Evolutionary conservation across 2,329 filamentous ascomycete genomes (phyloP).

Genomic region (Hysterium pulicare): DNA sequence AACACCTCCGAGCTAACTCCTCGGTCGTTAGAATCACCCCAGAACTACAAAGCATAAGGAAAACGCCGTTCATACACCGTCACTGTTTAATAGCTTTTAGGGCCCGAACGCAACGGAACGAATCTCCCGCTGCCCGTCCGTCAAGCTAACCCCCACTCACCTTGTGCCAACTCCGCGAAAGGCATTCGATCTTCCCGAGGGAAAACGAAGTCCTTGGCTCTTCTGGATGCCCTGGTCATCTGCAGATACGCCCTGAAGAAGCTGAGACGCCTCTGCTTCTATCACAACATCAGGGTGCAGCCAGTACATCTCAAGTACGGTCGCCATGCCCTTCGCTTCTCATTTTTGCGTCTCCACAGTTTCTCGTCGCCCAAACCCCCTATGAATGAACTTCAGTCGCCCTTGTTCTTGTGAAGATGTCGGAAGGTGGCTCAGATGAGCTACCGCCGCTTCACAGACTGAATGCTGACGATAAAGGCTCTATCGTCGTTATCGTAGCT

Average conservation of each 20-base stretch:
- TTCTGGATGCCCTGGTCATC: too few species aligned
- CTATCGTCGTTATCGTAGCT: constrained; percentile 13
- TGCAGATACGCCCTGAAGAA: too few species aligned
- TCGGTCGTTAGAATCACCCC: too few species aligned
- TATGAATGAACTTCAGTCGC: neutral
- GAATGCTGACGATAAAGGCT: constrained; percentile 9
- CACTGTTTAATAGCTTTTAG: too few species aligned
- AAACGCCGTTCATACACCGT: too few species aligned
- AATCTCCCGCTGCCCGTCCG: too few species aligned
- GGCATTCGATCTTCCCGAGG: neutral
- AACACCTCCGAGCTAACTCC: too few species aligned
- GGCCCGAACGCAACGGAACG: too few species aligned
- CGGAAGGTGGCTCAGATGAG: neutral
- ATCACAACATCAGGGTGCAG: neutral
- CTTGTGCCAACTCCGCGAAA: neutral
- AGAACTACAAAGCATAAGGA: too few species aligned
- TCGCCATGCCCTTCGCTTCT: neutral
- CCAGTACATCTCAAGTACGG: neutral
- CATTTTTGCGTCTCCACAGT: neutral
- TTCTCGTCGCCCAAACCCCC: neutral
- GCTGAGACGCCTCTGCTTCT: neutral
- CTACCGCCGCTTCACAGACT: constrained; percentile 9
- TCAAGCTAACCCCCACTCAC: neutral
- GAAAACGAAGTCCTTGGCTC: too few species aligned
- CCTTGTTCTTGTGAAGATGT: neutral